These are phyloP conservation scores for Leccinellum rugosiceps DNA, from an alignment of 768 basidiomycete species.

Conservation along the genomic window DNA sequence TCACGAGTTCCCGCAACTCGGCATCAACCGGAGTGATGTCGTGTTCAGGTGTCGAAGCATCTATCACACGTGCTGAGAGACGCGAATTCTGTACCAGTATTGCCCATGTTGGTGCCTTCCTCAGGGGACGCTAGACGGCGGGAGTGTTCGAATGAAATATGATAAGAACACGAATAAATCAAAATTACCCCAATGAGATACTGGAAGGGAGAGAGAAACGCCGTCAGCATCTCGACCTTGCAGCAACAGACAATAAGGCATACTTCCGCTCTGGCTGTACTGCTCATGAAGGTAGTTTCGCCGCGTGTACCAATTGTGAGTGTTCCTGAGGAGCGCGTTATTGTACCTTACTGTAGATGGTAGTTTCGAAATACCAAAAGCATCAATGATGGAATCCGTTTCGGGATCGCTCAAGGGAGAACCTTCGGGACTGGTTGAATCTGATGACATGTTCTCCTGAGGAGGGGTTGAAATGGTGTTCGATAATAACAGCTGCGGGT, in stretches of 20 bases:
- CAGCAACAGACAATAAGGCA: slow-evolving; percentile 13
- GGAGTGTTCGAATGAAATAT: neutral
- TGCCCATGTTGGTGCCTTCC: slow-evolving; percentile 10
- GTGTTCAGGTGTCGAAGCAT: slow-evolving; percentile 35
- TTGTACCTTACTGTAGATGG: neutral
- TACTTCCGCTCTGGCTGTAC: slow-evolving; percentile 69
- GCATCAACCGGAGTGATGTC: slow-evolving; percentile 29
- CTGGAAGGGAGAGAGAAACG: slow-evolving; percentile 28
- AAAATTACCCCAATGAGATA: slow-evolving; percentile 52
- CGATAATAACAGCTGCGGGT: slow-evolving; percentile 48
- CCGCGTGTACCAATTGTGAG: slow-evolving; percentile 54
- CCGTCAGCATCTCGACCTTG: neutral
- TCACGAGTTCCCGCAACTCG: slow-evolving; percentile 42
- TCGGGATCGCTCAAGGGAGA: slow-evolving; percentile 25
- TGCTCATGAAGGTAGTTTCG: slow-evolving; percentile 56
- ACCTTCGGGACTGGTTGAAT: slow-evolving; percentile 6
- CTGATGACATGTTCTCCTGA: slow-evolving; percentile 25
- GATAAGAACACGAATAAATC: neutral
- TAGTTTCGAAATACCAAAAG: slow-evolving; percentile 38
- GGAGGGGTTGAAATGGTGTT: slow-evolving; percentile 25
- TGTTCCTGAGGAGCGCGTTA: slow-evolving; percentile 41
- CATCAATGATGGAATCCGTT: slow-evolving; percentile 46
- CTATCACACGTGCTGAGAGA: slow-evolving; percentile 40
- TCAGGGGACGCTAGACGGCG: slow-evolving; percentile 24
- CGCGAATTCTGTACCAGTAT: slow-evolving; percentile 29